Percentiles rank a stretch among this genome's conserved stretches.
Evolutionary conservation across 2,329 filamentous ascomycete genomes (phyloP).

Genomic region (Stachybotrys elegans): DNA sequence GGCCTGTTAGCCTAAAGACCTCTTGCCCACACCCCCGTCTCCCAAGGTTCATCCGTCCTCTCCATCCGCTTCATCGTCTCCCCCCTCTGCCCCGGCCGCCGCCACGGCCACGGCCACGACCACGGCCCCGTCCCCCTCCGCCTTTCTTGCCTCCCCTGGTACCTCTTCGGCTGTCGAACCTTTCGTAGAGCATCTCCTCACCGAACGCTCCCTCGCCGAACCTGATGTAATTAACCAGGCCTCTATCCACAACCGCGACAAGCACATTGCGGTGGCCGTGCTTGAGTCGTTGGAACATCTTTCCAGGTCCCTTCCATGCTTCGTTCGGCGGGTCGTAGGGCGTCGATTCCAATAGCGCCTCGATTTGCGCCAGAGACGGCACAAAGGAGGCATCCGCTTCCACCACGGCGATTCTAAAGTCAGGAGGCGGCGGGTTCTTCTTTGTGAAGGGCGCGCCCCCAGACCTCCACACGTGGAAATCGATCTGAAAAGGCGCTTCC

Average conservation of each 20-base stretch:
- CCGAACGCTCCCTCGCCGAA: slow-evolving; percentile 77
- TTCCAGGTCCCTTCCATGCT: slow-evolving; percentile 34
- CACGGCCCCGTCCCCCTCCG: slow-evolving; percentile 36
- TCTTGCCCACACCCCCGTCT: slow-evolving; percentile 10
- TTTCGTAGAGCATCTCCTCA: slow-evolving; percentile 65
- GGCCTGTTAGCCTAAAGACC: too few species aligned
- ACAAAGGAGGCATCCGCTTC: slow-evolving; percentile 67
- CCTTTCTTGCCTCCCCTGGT: slow-evolving; percentile 34
- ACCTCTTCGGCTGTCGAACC: slow-evolving; percentile 38
- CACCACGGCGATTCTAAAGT: slow-evolving; percentile 80
- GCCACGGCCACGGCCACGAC: slow-evolving; percentile 27
- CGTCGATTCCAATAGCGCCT: slow-evolving; percentile 65
- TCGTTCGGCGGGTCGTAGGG: slow-evolving; percentile 59
- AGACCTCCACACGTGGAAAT: slow-evolving; percentile 77
- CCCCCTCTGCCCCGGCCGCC: slow-evolving; percentile 20
- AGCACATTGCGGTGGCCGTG: slow-evolving; percentile 81
- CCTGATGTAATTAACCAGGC: slow-evolving; percentile 81
- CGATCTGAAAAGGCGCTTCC: slow-evolving; percentile 61
- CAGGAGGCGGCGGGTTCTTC: slow-evolving; percentile 68
- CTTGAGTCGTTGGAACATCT: slow-evolving; percentile 72
- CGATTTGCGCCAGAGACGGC: slow-evolving; percentile 69
- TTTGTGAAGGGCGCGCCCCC: slow-evolving; percentile 65
- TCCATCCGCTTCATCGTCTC: slow-evolving; percentile 14
- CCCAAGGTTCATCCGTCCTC: slow-evolving; percentile 10
- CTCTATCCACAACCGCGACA: slow-evolving; percentile 83